Percentiles rank a stretch among this genome's conserved stretches.
These are phyloP conservation scores for Monosporascus sp. DNA, from an alignment of 2,329 filamentous ascomycete species.

Conservation along the genomic window DNA sequence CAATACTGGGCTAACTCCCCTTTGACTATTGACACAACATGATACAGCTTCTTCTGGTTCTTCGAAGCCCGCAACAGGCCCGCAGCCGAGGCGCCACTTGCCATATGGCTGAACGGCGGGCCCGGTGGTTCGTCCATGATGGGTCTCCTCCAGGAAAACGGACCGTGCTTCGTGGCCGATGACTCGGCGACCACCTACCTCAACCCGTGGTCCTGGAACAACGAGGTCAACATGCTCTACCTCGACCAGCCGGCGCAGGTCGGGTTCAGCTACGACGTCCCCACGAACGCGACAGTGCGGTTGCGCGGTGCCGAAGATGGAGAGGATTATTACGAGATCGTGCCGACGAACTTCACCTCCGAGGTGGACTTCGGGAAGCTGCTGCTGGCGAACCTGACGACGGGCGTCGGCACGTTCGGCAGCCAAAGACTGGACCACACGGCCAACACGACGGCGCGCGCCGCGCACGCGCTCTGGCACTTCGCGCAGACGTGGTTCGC, in stretches of 20 bases:
- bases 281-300: constrained; percentile 47
- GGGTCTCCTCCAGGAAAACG: constrained; percentile 45
- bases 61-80: constrained; percentile 35
- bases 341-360: background rate
- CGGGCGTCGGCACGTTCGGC: constrained; percentile 42
- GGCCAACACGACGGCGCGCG: constrained; percentile 50
- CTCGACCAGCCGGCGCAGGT: constrained; percentile 60
- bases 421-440: constrained; percentile 44
- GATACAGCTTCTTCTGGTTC: constrained; percentile 45
- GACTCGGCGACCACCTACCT: constrained; percentile 49
- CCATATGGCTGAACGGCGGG: constrained; percentile 64
- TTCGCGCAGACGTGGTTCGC: constrained; percentile 57
- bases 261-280: constrained; percentile 59
- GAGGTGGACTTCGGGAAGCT: background rate
- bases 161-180: constrained; percentile 18
- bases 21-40: background rate
- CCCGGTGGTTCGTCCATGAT: constrained; percentile 61
- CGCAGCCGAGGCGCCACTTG: constrained; percentile 31
- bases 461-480: constrained; percentile 59
- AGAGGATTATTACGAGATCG: background rate
- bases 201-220: constrained; percentile 62
- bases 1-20: background rate
- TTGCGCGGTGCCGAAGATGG: constrained; percentile 30
- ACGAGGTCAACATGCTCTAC: constrained; percentile 44
- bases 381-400: constrained; percentile 15